Percentiles rank a stretch among this genome's conserved stretches.
Conservation (phyloP, 371 early-diverging fungal species). For the Actinomortierella wolfii region DNA sequence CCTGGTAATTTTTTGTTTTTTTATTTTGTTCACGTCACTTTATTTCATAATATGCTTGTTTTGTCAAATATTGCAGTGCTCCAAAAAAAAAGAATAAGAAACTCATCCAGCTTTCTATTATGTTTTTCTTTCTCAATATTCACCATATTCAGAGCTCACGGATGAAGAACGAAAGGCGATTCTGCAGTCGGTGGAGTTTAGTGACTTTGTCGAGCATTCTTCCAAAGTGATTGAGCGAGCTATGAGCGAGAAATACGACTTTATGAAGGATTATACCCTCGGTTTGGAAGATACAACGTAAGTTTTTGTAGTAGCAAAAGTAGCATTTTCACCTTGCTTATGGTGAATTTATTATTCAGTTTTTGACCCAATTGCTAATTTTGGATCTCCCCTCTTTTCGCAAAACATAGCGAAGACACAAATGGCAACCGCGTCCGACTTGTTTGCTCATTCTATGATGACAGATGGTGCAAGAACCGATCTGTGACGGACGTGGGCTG, state of each 20-base stretch:
- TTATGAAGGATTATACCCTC: slow-evolving; percentile 92
- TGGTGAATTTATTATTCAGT: no score
- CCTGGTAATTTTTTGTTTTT: slow-evolving; percentile 16
- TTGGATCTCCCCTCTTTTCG: no score
- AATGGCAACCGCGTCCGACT: slow-evolving; percentile 75
- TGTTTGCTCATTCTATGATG: slow-evolving; percentile 77
- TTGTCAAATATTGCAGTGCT: no score
- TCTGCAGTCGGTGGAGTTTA: slow-evolving; percentile 75
- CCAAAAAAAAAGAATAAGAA: no score
- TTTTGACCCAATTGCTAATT: no score
- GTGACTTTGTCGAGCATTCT: slow-evolving; percentile 85
- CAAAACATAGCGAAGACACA: slow-evolving; percentile 56
- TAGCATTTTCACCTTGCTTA: no score
- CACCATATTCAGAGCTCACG: slow-evolving; percentile 64
- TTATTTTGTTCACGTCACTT: not conserved
- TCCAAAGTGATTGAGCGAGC: slow-evolving; percentile 91
- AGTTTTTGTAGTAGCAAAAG: slow-evolving; percentile 10
- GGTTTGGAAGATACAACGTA: slow-evolving; percentile 66
- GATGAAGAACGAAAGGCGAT: slow-evolving; percentile 82
- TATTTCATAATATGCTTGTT: no score
- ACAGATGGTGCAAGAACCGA: slow-evolving; percentile 80
- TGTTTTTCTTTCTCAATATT: not conserved
- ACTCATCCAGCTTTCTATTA: no score
- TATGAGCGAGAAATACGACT: slow-evolving; percentile 88
- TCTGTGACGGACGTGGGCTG: slow-evolving; percentile 91